A percentile compares a stretch with the other conserved stretches of the same genome.
These are phyloP conservation scores for Oxytropis ochrocephala DNA, from an alignment of 306 rosid species.

Conservation along the genomic window DNA sequence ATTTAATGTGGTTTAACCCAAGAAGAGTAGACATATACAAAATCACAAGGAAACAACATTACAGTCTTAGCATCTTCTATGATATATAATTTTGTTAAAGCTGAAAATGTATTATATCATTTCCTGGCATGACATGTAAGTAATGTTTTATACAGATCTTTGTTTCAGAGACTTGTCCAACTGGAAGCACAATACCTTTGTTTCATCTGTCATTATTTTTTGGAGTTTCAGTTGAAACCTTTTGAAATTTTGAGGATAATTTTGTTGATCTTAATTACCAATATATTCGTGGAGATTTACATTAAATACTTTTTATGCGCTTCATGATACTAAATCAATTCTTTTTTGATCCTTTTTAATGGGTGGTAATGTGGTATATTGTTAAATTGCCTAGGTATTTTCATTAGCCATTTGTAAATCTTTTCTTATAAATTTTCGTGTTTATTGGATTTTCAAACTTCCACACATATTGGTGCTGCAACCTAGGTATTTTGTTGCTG, in stretches of 20 bases:
- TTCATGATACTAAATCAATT: neutral
- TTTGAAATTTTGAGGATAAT: neutral
- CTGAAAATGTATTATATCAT: neutral
- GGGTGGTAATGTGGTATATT: neutral
- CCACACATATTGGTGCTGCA: slow-evolving; percentile 13
- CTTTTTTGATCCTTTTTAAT: neutral
- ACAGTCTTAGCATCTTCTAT: neutral
- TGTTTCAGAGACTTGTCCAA: slow-evolving; percentile 10
- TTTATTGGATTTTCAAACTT: slow-evolving; percentile 3
- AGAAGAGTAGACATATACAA: neutral
- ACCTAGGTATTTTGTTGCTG: slow-evolving; percentile 81
- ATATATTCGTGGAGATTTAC: neutral
- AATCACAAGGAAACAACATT: neutral
- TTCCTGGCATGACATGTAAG: neutral
- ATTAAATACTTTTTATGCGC: neutral
- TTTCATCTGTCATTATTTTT: slow-evolving; percentile 9
- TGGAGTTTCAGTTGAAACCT: neutral
- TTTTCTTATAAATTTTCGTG: neutral
- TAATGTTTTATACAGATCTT: neutral
- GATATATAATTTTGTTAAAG: neutral
- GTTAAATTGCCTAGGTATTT: neutral
- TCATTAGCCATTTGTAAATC: slow-evolving; percentile 4
- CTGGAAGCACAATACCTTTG: neutral
- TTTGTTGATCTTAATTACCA: neutral
- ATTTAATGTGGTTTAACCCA: neutral